A percentile compares a stretch with the other conserved stretches of the same genome.
These are phyloP conservation scores for Syzygium jambos DNA, from an alignment of 345 rosid genomes.

Conservation along the genomic window DNA sequence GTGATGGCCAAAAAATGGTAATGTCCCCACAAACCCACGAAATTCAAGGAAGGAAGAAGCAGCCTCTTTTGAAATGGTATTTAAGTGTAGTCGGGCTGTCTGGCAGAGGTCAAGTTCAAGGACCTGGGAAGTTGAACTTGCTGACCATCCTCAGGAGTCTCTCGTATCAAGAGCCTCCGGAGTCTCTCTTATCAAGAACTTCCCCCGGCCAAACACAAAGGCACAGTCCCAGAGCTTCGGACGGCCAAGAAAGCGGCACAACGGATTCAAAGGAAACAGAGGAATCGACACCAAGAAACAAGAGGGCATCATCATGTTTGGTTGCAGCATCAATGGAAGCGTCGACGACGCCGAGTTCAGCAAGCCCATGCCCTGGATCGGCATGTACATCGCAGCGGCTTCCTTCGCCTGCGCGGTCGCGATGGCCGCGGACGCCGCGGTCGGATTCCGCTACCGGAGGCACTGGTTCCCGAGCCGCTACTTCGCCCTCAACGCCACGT, in stretches of 20 bases:
- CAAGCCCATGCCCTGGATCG: conserved; percentile 78
- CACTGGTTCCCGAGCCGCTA: conserved; percentile 71
- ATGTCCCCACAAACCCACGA: background rate
- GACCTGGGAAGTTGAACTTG: too few relatives aligned
- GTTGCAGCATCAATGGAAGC: conserved; percentile 63
- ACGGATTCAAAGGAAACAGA: background rate
- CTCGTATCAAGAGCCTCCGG: background rate
- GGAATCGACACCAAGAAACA: background rate
- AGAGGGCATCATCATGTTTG: conserved; percentile 7
- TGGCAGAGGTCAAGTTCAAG: background rate
- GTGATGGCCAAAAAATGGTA: too few relatives aligned
- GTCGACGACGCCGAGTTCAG: conserved; percentile 51
- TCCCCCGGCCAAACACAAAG: background rate
- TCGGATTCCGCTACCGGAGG: conserved; percentile 46
- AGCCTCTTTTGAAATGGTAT: background rate
- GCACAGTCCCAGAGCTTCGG: background rate
- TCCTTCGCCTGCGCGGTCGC: conserved; percentile 60
- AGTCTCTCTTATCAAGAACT: background rate
- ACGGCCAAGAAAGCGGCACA: too few relatives aligned
- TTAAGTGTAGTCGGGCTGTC: background rate
- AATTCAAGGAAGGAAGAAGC: background rate
- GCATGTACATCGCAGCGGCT: conserved; percentile 71
- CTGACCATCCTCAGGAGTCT: background rate
- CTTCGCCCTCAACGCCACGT: conserved; percentile 71
- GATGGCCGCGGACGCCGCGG: conserved; percentile 61